Percentiles rank a stretch among this genome's conserved stretches.
phyloP scores from a whole-genome alignment of 768 basidiomycete species.

The Dentipellis fragilis region DNA sequence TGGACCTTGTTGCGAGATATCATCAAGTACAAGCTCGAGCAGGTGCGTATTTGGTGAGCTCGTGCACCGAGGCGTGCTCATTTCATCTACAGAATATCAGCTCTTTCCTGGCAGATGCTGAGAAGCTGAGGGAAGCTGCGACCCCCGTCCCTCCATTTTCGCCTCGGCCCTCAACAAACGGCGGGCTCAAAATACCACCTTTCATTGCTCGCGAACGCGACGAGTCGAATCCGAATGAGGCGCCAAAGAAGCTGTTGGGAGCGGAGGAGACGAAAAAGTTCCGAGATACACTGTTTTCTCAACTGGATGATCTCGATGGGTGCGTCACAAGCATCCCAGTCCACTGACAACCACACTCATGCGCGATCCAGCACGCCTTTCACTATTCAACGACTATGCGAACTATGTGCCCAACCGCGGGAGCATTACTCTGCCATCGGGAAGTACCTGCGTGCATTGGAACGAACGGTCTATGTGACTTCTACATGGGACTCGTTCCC shows the following conservation, averaged over 20 bases:
- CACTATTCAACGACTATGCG: constrained; percentile 83
- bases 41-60: constrained; percentile 32
- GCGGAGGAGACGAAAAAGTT: constrained; percentile 47
- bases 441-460: constrained; percentile 83
- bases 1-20: constrained; percentile 63
- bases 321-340: constrained; percentile 24
- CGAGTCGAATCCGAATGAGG: constrained; percentile 39
- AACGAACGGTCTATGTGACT: constrained; percentile 75
- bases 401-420: constrained; percentile 61
- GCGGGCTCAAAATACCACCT: constrained; percentile 62
- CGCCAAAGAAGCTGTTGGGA: constrained; percentile 51
- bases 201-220: constrained; percentile 52
- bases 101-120: constrained; percentile 21
- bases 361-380: constrained; percentile 50
- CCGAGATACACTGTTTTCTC: constrained; percentile 45
- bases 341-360: neutral
- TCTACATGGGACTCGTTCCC: constrained; percentile 71
- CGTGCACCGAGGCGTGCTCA: neutral
- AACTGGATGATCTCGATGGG: constrained; percentile 71
- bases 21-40: constrained; percentile 60
- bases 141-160: constrained; percentile 29
- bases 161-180: constrained; percentile 30
- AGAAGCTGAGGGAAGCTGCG: constrained; percentile 20
- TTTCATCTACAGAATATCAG: constrained; percentile 21
- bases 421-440: constrained; percentile 68